Conservation (phyloP, 2,329 filamentous ascomycete species). For the Pestalotiopsis sp. region DNA sequence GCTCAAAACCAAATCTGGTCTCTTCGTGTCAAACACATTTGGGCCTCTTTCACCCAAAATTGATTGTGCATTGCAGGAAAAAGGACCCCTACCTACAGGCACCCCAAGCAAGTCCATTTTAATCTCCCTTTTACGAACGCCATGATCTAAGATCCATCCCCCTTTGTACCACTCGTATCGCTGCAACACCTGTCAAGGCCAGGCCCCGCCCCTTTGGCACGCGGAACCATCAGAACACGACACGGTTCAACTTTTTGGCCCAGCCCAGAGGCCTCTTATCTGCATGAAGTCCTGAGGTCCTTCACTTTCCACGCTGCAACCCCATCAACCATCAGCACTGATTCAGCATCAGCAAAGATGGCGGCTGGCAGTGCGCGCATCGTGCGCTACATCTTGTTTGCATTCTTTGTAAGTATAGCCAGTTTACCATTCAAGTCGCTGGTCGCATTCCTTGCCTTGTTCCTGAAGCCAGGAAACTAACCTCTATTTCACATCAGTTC, state of each 20-base stretch:
- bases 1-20: not conserved
- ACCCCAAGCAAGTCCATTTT: not conserved
- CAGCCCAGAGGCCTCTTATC: not conserved
- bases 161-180: constrained; percentile 5
- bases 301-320: not conserved
- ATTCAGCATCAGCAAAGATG: constrained; percentile 34
- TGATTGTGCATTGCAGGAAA: not conserved
- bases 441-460: not conserved
- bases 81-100: not conserved
- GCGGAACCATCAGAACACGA: constrained; percentile 2
- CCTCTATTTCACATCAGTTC: constrained; percentile 40
- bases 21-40: not conserved
- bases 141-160: constrained; percentile 1
- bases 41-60: not conserved
- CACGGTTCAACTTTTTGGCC: constrained; percentile 4
- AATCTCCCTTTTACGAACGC: constrained; percentile 10
- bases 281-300: constrained; percentile 1
- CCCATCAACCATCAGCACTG: not conserved
- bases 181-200: not conserved
- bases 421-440: not conserved
- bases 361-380: constrained; percentile 75
- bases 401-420: constrained; percentile 70
- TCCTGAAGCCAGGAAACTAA: not conserved
- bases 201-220: not conserved
- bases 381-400: constrained; percentile 76